These are phyloP conservation scores for Crepidotus variabilis DNA, from an alignment of 768 basidiomycete species.

Conservation along the genomic window DNA sequence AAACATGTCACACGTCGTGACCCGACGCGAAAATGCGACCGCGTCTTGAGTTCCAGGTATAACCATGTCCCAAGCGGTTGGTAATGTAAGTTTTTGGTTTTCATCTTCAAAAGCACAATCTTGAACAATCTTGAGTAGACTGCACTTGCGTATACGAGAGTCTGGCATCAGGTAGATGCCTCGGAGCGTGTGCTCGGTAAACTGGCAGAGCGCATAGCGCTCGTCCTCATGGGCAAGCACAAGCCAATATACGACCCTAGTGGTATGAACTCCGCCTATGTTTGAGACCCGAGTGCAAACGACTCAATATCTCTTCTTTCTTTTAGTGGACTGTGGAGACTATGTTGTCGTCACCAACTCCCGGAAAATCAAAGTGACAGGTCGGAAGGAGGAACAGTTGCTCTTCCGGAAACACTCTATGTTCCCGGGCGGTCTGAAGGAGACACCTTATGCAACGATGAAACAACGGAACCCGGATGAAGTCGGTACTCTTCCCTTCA, in stretches of 20 bases:
- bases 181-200: slow-evolving; percentile 90
- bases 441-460: slow-evolving; percentile 82
- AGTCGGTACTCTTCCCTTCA: slow-evolving; percentile 42
- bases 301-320: too few species aligned
- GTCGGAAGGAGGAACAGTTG: slow-evolving; percentile 83
- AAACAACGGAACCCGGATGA: slow-evolving; percentile 85
- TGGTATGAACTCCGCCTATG: slow-evolving; percentile 41
- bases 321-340: slow-evolving; percentile 91
- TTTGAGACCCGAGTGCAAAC: too few species aligned
- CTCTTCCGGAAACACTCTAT: slow-evolving; percentile 88
- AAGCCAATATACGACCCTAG: slow-evolving; percentile 95
- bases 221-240: slow-evolving; percentile 98
- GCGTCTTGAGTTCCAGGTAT: neutral
- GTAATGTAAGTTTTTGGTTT: slow-evolving; percentile 55
- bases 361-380: slow-evolving; percentile 77
- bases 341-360: slow-evolving; percentile 96
- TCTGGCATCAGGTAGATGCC: slow-evolving; percentile 96
- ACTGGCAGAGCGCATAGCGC: slow-evolving; percentile 89
- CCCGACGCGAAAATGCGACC: slow-evolving; percentile 13
- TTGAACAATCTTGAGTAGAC: slow-evolving; percentile 54
- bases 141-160: slow-evolving; percentile 89
- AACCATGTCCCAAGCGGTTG: slow-evolving; percentile 76
- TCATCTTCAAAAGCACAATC: neutral
- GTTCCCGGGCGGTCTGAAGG: slow-evolving; percentile 91
- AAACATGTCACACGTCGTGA: slow-evolving; percentile 5